Evolutionary conservation across 1,284 basidiomycete species (phyloP).

Genomic region (Quambalaria eucalypti): DNA sequence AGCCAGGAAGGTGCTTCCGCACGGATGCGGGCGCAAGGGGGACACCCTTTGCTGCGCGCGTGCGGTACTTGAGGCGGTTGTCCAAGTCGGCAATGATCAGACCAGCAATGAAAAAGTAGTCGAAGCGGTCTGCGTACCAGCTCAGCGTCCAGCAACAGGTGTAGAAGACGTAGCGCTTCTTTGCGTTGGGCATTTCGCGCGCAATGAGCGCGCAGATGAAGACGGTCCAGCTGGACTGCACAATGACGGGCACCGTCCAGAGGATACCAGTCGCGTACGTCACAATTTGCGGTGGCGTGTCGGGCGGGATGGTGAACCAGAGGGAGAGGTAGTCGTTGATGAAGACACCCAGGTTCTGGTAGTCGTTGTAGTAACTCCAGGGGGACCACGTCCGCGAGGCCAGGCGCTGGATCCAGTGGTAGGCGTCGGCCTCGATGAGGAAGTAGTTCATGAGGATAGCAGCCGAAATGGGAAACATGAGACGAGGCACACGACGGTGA

Average conservation of each 20-base stretch:
- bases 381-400: conserved; percentile 36
- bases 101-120: conserved; percentile 39
- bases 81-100: conserved; percentile 35
- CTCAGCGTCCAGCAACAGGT: conserved; percentile 23
- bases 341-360: conserved; percentile 30
- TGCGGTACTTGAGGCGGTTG: conserved; percentile 35
- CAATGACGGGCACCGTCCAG: conserved; percentile 39
- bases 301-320: conserved; percentile 34
- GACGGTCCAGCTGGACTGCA: conserved; percentile 26
- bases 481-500: conserved; percentile 31
- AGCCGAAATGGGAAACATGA: conserved; percentile 30
- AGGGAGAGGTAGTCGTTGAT: conserved; percentile 29
- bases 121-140: conserved; percentile 37
- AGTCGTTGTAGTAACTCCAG: conserved; percentile 38
- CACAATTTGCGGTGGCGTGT: conserved; percentile 23
- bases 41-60: conserved; percentile 18
- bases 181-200: conserved; percentile 25
- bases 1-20: background rate
- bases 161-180: conserved; percentile 37
- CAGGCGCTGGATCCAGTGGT: conserved; percentile 33
- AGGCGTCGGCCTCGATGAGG: conserved; percentile 31
- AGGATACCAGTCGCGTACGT: conserved; percentile 39
- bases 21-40: conserved; percentile 11
- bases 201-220: conserved; percentile 22
- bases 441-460: conserved; percentile 36